Evolutionary conservation across 345 rosid genomes (phyloP).

Genomic region (Aquilaria yunnanensis): DNA sequence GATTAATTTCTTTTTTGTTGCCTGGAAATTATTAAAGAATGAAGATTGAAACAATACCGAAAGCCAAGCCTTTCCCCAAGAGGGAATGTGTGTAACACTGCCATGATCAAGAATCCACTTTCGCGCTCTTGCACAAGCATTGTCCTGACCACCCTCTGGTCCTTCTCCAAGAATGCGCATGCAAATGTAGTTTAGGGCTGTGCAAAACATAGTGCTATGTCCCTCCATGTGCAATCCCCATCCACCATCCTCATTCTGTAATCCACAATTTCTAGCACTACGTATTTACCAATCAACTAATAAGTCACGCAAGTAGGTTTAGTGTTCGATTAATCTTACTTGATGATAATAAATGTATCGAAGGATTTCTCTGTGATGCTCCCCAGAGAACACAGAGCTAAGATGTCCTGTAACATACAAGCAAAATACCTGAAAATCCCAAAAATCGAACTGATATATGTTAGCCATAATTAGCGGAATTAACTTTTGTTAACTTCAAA

Average conservation of each 20-base stretch:
- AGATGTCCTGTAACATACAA: constrained; percentile 39
- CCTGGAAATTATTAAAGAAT: too few relatives aligned
- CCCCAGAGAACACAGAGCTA: constrained; percentile 24
- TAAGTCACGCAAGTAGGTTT: too few relatives aligned
- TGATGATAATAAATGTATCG: constrained; percentile 47
- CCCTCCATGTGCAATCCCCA: constrained; percentile 58
- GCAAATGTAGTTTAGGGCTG: too few relatives aligned
- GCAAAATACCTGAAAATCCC: constrained; percentile 27
- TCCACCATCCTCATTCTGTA: constrained; percentile 50
- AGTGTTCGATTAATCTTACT: constrained; percentile 10
- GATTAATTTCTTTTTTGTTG: too few relatives aligned
- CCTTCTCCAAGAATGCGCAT: constrained; percentile 14
- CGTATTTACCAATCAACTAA: too few relatives aligned
- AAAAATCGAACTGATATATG: not conserved
- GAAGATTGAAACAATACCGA: constrained; percentile 18
- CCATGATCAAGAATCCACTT: constrained; percentile 48
- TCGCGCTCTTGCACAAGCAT: constrained; percentile 36
- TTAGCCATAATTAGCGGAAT: not conserved
- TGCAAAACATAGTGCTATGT: constrained; percentile 19
- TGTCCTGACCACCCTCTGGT: constrained; percentile 35
- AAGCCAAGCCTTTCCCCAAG: constrained; percentile 62
- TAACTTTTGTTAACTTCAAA: not conserved
- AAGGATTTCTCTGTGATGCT: constrained; percentile 38
- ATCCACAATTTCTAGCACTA: not conserved
- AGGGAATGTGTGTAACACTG: constrained; percentile 33